Evolutionary conservation across 441 rosid genomes (phyloP), one percentile per base, ranked within the genome.

Genomic region (Pelargonium myrrhifolium): DNA sequence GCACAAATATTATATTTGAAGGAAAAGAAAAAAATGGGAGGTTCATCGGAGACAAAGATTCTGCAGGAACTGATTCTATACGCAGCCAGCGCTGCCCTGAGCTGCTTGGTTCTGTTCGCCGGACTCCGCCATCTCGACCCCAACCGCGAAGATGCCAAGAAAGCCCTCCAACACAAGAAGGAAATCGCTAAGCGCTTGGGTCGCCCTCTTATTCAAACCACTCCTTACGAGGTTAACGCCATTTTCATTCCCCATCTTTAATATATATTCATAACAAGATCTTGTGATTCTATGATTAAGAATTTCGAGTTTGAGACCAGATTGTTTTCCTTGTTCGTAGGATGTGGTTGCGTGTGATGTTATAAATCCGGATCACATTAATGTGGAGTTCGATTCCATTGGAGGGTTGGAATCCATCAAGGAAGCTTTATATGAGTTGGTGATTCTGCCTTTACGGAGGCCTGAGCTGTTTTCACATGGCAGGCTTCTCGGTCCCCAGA

Each of bases 271-370:
- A n/a, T n/a, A n/a, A n/a, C n/a, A n/a, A n/a, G n/a, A n/a, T n/a
- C n/a, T n/a, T n/a, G n/a, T n/a, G n/a, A 17, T 45, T 45, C 2
- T 10, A 4, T 45, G 51, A 15, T 45, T 45, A 2, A 12, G 5
- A 9, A 14, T n/a, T 11, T 43, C 9, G 2, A 56, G 59, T 35
- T 7, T 4, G n/a, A 28, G 10, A 39, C 21, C 9, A 60, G 0
- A 40, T 7, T 63, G 35, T 51, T 9, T 65, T 65, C 58, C 10
- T 49, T 18, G 9, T 22, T 59, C 55, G 69, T 81, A 91, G 99
- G 99, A 93, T 84, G 90, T 91, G 28, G 88, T 93, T 67, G 99
- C 97, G 2, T 89, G 99, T 74, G 99, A 93, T 71, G 96, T 91
- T 17, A 86, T 93, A 56, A 93, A 93, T 69, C 97, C 99, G 35